Percentiles rank a stretch among this genome's conserved stretches.
Evolutionary conservation across 2,329 filamentous ascomycete species (phyloP).

Genomic region (Penicillium crustosum): DNA sequence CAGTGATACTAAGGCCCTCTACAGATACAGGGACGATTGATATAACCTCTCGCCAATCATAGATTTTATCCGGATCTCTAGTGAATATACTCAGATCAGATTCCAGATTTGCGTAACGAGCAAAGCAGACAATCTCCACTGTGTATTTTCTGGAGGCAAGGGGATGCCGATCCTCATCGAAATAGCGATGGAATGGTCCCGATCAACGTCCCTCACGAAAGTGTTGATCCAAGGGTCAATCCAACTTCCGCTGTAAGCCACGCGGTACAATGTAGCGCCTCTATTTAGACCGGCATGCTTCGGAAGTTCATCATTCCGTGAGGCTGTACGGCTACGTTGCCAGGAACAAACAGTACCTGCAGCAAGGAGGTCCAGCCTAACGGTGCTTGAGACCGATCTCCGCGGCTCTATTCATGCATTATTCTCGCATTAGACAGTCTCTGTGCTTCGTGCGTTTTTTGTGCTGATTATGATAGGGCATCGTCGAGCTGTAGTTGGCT

Average conservation of each 20-base stretch:
- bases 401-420: not conserved
- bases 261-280: not conserved
- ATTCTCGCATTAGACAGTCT: not conserved
- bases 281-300: not conserved
- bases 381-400: not conserved
- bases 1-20: too few species aligned
- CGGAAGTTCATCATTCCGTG: not conserved
- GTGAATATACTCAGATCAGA: too few species aligned
- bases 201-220: not conserved
- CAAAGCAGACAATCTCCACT: too few species aligned
- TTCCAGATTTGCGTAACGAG: too few species aligned
- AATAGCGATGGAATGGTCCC: constrained; percentile 10
- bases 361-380: not conserved
- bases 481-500: not conserved
- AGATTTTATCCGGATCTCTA: too few species aligned
- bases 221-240: not conserved
- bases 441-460: not conserved
- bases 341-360: not conserved
- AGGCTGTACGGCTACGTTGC: not conserved
- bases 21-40: too few species aligned
- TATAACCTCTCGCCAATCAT: too few species aligned
- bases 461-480: not conserved
- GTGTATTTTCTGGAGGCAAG: constrained; percentile 12
- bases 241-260: not conserved
- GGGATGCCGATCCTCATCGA: constrained; percentile 14